A percentile compares a stretch with the other conserved stretches of the same genome.
phyloP scores from a whole-genome alignment of 31 red algal species.

The Endocladia muricata region DNA sequence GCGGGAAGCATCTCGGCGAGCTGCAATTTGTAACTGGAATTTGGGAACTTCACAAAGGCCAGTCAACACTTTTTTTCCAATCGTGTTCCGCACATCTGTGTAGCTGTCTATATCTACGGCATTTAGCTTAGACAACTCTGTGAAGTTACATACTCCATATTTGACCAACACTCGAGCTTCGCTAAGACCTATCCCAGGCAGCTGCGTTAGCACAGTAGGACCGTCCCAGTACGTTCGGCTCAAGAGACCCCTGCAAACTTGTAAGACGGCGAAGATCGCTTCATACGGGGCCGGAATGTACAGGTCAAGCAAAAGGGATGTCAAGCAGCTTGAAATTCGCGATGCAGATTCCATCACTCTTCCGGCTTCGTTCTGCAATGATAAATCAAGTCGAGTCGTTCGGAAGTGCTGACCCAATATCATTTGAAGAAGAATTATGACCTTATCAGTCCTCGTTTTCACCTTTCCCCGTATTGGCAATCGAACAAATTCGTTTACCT shows the following conservation, averaged over 20 bases:
- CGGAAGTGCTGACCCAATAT: not conserved
- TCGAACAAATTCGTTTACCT: constrained; percentile 27
- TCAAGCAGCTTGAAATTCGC: constrained; percentile 32
- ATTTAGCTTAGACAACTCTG: not conserved
- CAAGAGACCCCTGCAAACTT: constrained; percentile 26
- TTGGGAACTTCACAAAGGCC: not conserved
- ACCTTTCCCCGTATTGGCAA: constrained; percentile 36
- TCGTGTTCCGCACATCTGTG: not conserved
- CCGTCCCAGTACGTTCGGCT: constrained; percentile 30
- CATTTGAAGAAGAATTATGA: constrained; percentile 34
- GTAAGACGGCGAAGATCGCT: not conserved
- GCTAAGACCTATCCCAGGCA: not conserved
- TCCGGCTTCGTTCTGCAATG: constrained; percentile 12
- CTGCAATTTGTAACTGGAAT: not conserved
- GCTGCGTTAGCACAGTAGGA: constrained; percentile 24
- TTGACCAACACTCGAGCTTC: not conserved
- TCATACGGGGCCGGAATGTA: constrained; percentile 18
- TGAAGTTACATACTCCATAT: constrained; percentile 10
- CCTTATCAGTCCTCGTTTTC: constrained; percentile 19
- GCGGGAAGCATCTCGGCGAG: not conserved
- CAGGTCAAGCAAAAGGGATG: constrained; percentile 16
- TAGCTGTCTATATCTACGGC: not conserved
- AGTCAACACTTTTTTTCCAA: not conserved
- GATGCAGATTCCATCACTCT: constrained; percentile 6
- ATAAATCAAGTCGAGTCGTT: not conserved